Evolutionary conservation across 2,329 filamentous ascomycete genomes (phyloP).

Genomic region (Pyrenochaeta sp.): DNA sequence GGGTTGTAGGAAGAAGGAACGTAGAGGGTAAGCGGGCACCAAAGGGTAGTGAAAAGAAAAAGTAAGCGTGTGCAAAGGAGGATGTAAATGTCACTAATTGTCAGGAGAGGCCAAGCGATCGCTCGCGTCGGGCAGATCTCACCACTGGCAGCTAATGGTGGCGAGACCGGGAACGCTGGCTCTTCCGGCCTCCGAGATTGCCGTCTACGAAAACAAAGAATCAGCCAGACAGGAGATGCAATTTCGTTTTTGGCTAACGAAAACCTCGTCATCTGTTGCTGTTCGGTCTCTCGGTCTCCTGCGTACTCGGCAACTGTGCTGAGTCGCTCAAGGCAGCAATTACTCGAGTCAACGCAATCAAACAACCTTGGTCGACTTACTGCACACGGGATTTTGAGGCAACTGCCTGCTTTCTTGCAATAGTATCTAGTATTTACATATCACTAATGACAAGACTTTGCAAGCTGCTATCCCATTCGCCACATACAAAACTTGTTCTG

Average conservation of each 20-base stretch:
- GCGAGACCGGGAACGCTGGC: constrained; percentile 25
- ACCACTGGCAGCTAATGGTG: constrained; percentile 28
- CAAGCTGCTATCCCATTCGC: too few relatives aligned
- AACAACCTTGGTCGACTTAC: too few relatives aligned
- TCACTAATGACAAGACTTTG: too few relatives aligned
- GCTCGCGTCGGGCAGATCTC: constrained; percentile 20
- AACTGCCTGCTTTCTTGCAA: too few relatives aligned
- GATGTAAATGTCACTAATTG: constrained; percentile 19
- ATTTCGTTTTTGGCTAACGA: constrained; percentile 14
- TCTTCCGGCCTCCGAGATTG: constrained; percentile 21
- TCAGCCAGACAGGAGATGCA: constrained; percentile 14
- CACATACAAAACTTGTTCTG: too few relatives aligned
- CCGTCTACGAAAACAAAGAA: constrained; percentile 7
- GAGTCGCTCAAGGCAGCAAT: background rate
- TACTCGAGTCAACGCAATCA: background rate
- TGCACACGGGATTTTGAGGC: too few relatives aligned
- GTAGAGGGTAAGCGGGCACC: constrained; percentile 17
- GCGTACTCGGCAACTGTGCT: background rate
- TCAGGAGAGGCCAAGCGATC: constrained; percentile 31
- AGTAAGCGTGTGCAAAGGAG: constrained; percentile 6
- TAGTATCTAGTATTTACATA: too few relatives aligned
- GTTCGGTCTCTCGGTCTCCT: background rate
- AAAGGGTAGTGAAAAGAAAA: background rate
- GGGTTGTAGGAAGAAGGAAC: constrained; percentile 16
- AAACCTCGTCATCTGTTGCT: background rate